These are phyloP conservation scores for Apiotrichum gracile DNA, from an alignment of 1,284 basidiomycete genomes.

Conservation along the genomic window DNA sequence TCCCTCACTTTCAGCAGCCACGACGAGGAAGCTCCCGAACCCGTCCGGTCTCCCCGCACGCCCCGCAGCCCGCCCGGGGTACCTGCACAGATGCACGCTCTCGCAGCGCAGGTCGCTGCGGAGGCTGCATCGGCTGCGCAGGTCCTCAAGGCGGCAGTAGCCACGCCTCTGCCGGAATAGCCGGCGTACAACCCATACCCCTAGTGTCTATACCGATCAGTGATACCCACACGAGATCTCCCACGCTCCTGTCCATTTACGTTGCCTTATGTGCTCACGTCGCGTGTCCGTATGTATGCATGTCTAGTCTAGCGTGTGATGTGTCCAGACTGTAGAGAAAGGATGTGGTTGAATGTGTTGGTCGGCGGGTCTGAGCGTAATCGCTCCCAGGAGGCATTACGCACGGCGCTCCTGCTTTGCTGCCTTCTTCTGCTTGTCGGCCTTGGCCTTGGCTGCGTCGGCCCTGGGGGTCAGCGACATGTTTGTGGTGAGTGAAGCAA, in stretches of 20 bases:
- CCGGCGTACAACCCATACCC: too few relatives aligned
- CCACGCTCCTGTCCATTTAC: neutral
- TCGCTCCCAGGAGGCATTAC: too few relatives aligned
- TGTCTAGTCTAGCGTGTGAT: neutral
- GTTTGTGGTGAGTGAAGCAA: neutral
- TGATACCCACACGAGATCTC: neutral
- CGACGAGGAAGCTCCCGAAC: too few relatives aligned
- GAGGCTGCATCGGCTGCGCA: too few relatives aligned
- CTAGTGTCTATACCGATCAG: neutral
- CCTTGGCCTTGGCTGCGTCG: conserved; percentile 44
- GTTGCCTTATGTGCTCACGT: neutral
- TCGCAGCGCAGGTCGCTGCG: too few relatives aligned
- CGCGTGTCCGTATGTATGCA: neutral
- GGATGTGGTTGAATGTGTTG: neutral
- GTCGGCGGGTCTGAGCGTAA: too few relatives aligned
- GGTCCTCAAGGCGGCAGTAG: too few relatives aligned
- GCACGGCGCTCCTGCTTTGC: conserved; percentile 44
- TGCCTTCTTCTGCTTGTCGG: conserved; percentile 47
- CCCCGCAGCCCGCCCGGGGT: too few relatives aligned
- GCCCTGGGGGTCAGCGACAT: conserved; percentile 20
- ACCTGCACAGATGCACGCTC: too few relatives aligned
- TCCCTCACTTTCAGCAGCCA: too few relatives aligned
- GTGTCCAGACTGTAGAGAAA: neutral
- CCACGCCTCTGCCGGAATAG: too few relatives aligned
- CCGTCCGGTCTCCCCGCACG: too few relatives aligned